Evolutionary conservation across 306 rosid genomes (phyloP), one percentile per base, ranked within the genome.

Genomic region (Oxytropis ochrocephala): DNA sequence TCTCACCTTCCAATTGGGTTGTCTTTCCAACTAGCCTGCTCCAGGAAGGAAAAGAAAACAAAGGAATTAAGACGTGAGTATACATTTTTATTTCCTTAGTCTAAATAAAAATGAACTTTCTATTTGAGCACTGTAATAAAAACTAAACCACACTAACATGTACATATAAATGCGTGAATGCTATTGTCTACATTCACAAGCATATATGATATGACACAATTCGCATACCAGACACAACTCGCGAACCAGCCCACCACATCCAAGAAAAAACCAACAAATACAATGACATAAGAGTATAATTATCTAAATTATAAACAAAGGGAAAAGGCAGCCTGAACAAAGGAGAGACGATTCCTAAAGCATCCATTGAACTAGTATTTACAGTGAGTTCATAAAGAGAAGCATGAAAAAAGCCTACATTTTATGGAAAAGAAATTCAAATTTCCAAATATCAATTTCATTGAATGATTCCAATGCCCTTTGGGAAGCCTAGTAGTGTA

Each of bases 1-100:
- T 91, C 81, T 95, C 99, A 80, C 95, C 95, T 83, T 95, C 99
- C 69, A 95, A 69, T 61, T 95, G 97, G n/a, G 89, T 84, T 39
- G 97, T 89, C 78, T 91, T 95, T 16, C 87, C 95, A 13, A 87
- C 95, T 64, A 95, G 85, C 84, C 99, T 95, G 96, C 80, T 50
- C 51, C 75, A 48, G 36, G 71, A 57, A 32, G 47, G 77, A 18
- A 39, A 38, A 11, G n/a, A n/a, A 67, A 62, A 27, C 16, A 74
- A 72, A 74, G 60, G 29, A 13, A 39, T 70, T 59, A 32, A 72
- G 52, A 75, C 42, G 8, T 0, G 6, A 5, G 50, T 75, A 47
- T 44, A 24, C 3, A 24, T 38, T 38, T 38, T 33, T 5, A 12
- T 7, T 24, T 51, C 17, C 57, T 38, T 32, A 33, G 12, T 63